Base-by-base conservation (phyloP, 345 rosid species). In the Erucastrum elatum region DNA sequence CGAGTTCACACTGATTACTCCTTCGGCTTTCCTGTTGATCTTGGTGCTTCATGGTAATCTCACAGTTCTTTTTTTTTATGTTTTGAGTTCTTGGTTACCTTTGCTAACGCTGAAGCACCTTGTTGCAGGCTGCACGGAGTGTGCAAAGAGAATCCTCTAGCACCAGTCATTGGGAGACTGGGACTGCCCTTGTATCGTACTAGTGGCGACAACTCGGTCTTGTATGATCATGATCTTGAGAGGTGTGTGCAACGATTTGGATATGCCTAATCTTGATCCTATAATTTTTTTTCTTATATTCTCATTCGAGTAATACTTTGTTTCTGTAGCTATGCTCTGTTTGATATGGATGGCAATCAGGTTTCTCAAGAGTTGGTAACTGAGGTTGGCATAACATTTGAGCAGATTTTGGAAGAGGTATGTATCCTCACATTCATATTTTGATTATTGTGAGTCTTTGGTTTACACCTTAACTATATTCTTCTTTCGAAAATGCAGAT, bases 201-300 rank as follows among this genome's bases (percentile, higher is more conserved):
- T 17, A 90, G 99, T 8, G 99, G 96, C 67, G 99, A 95, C 80
- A 90, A 95, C 74, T 95, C 98, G 0, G 97, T 95, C 75, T 77
- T 93, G 83, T 95, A 91, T 82, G 99, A 93, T 81, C 99, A 95
- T 79, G 99, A 95, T 78, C 83, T 95, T 34, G 94, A 95, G 85
- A 95, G 56, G 49, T 41, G 4, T 41, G 49, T 41, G 10, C 12
- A 10, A 41, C 49, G 10, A 9, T 39, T 39, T 9, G 46, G 46
- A 39, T 39, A 39, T 39, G 3, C 46, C 12, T 39, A 39, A 49
- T 49, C 17, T 49, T 49, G 2, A 13, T 49, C 2, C 17, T 13
- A 4, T 2, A 39, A 4, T 2, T 9, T 39, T 9, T 39, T 10
- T 39, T 39, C 10, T 39, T 39, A 5, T 44, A 41, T 51, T 51